phyloP scores from a whole-genome alignment of 495 filamentous ascomycete genomes.

The Xeromyces bisporus region DNA sequence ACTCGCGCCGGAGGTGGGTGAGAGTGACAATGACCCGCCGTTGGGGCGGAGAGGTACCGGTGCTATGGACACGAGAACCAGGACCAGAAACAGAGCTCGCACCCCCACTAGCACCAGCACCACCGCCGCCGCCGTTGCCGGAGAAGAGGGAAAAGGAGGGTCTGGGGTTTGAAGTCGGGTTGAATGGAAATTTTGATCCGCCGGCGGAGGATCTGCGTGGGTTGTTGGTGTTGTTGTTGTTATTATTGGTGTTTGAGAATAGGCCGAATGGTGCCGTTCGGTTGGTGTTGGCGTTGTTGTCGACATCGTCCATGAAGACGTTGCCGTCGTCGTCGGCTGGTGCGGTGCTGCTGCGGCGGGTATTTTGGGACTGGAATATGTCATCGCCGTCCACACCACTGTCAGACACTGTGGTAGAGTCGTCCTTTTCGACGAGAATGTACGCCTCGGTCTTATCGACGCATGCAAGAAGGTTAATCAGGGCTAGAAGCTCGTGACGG shows the following conservation, averaged over 20 bases:
- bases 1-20: constrained; percentile 66
- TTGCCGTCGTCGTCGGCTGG: constrained; percentile 26
- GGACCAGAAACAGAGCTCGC: not conserved
- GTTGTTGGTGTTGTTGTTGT: constrained; percentile 1
- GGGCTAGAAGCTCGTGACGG: constrained; percentile 49
- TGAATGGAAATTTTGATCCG: not conserved
- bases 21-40: constrained; percentile 51
- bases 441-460: constrained; percentile 70
- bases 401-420: constrained; percentile 7
- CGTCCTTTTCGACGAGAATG: constrained; percentile 36
- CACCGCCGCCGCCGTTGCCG: constrained; percentile 4
- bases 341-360: constrained; percentile 7
- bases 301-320: constrained; percentile 25
- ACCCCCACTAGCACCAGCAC: constrained; percentile 3
- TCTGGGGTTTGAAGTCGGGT: too few species aligned
- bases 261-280: constrained; percentile 1
- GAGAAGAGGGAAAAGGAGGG: constrained; percentile 3
- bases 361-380: constrained; percentile 2
- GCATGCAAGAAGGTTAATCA: constrained; percentile 78
- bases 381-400: not conserved
- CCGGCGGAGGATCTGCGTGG: not conserved
- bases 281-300: constrained; percentile 13
- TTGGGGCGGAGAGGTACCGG: constrained; percentile 11
- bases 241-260: not conserved
- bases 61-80: constrained; percentile 11